Evolutionary conservation across 176 grass and related monocot genomes (phyloP).

Genomic region (Oryza glaberrima): DNA sequence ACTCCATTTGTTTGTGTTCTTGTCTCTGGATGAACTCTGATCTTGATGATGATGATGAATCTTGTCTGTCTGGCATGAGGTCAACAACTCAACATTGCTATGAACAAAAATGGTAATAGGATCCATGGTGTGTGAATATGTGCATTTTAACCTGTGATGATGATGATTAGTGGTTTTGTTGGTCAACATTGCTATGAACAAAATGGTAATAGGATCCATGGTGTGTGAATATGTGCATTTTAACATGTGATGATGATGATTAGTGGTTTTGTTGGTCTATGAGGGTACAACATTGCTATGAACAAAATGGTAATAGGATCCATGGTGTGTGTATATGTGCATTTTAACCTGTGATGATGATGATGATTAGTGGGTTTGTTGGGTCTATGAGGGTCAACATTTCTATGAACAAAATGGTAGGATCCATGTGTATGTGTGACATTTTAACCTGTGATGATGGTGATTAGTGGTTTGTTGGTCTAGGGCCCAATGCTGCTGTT

Average conservation of each 20-base stretch:
- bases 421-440: background rate
- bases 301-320: background rate
- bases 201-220: background rate
- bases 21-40: background rate
- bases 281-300: background rate
- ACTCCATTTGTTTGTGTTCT: slow-evolving; percentile 34
- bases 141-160: background rate
- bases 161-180: background rate
- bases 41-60: slow-evolving; percentile 25
- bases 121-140: background rate
- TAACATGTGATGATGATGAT: background rate
- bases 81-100: background rate
- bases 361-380: background rate
- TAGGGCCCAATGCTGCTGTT: background rate
- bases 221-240: background rate
- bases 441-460: no score
- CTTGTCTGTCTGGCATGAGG: background rate
- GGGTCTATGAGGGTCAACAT: background rate
- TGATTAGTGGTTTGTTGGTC: background rate
- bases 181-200: background rate
- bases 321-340: background rate
- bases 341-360: no score
- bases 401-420: background rate
- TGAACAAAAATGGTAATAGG: background rate
- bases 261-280: background rate